These are phyloP conservation scores for Odontarrhena argentea DNA, from an alignment of 345 rosid genomes.

Conservation along the genomic window DNA sequence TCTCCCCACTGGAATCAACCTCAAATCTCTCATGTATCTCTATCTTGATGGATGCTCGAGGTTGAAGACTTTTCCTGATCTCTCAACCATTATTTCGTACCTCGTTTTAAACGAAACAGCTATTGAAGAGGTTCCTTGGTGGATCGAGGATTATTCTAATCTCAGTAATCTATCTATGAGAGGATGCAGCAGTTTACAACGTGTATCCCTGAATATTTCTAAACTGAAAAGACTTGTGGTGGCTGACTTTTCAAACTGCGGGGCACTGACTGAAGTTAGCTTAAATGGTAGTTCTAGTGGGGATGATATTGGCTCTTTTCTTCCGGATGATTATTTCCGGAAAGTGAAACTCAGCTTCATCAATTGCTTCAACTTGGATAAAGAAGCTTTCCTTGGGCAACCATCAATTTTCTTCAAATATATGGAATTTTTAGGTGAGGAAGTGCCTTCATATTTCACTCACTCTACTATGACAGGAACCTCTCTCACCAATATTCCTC, in stretches of 20 bases:
- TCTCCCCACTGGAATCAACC: neutral
- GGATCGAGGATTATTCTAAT: neutral
- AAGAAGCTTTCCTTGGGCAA: neutral
- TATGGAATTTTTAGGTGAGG: neutral
- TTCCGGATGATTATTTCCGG: neutral
- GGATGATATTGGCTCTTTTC: neutral
- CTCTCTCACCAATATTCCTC: no score
- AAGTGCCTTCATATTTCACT: no score
- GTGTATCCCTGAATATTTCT: neutral
- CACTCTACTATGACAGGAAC: no score
- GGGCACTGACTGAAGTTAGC: neutral
- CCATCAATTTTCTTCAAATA: neutral
- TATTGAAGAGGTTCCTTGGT: slow-evolving; percentile 12
- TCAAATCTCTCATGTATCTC: neutral
- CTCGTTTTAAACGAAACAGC: neutral
- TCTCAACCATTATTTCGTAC: neutral
- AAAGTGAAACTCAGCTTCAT: neutral
- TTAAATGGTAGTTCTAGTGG: neutral
- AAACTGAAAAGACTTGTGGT: neutral
- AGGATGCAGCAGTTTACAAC: neutral
- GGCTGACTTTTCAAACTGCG: neutral
- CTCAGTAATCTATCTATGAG: neutral
- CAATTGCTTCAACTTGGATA: neutral
- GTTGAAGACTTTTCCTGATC: slow-evolving; percentile 25
- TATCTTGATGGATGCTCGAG: slow-evolving; percentile 1